Evolutionary conservation across 2,329 filamentous ascomycete genomes (phyloP).

Genomic region (Emmonsiellopsis sp.): DNA sequence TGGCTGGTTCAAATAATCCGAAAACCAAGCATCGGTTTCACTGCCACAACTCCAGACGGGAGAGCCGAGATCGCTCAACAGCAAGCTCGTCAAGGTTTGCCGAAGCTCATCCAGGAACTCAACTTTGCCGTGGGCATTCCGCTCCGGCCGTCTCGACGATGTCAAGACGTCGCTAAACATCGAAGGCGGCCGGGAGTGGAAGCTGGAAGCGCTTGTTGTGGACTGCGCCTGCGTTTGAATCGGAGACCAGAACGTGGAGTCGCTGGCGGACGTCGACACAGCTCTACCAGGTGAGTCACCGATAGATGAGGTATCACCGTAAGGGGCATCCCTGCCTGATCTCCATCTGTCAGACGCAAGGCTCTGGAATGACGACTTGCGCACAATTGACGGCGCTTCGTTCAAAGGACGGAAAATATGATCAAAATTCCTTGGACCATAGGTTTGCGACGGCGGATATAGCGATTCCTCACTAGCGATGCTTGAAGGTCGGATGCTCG

Average conservation of each 20-base stretch:
- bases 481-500: slow-evolving; percentile 32
- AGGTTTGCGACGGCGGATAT: slow-evolving; percentile 19
- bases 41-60: slow-evolving; percentile 80
- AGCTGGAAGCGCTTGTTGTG: slow-evolving; percentile 53
- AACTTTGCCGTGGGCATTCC: slow-evolving; percentile 56
- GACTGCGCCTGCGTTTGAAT: slow-evolving; percentile 60
- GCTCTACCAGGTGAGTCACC: slow-evolving; percentile 54
- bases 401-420: slow-evolving; percentile 21
- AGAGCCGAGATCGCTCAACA: slow-evolving; percentile 82
- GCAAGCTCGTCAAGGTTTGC: slow-evolving; percentile 69
- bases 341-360: slow-evolving; percentile 60
- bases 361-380: slow-evolving; percentile 60
- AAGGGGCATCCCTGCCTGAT: slow-evolving; percentile 46
- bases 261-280: slow-evolving; percentile 61
- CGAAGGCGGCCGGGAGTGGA: slow-evolving; percentile 36
- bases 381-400: slow-evolving; percentile 28
- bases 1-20: slow-evolving; percentile 41
- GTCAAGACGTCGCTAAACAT: slow-evolving; percentile 30
- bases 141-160: slow-evolving; percentile 23
- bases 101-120: slow-evolving; percentile 69
- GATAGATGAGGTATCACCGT: slow-evolving; percentile 50
- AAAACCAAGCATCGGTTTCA: slow-evolving; percentile 86
- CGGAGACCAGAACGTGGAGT: slow-evolving; percentile 86
- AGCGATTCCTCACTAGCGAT: slow-evolving; percentile 35
- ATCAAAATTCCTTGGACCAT: slow-evolving; percentile 23